Evolutionary conservation across 306 rosid species (phyloP).

Genomic region (Crataegus laevigata): DNA sequence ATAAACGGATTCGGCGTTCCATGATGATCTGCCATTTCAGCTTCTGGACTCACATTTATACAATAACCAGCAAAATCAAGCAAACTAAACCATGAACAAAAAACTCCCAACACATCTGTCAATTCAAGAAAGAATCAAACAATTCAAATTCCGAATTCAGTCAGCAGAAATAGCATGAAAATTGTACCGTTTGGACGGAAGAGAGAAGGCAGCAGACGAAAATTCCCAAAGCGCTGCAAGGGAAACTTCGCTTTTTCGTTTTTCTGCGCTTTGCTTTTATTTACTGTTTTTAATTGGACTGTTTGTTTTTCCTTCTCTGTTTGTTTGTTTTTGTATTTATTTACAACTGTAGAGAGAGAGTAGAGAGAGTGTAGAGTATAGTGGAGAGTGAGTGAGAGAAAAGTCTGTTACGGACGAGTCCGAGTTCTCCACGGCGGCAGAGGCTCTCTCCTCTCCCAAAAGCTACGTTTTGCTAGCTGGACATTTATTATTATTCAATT

Average conservation of each 20-base stretch:
- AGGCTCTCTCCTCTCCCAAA: too few relatives aligned
- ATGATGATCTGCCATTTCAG: background rate
- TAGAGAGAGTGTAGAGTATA: background rate
- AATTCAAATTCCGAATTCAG: background rate
- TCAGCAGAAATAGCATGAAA: background rate
- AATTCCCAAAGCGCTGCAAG: background rate
- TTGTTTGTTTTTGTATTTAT: slow-evolving; percentile 9
- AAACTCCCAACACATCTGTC: background rate
- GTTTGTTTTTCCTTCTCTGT: background rate
- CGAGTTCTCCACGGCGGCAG: background rate
- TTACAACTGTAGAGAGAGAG: background rate
- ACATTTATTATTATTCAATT: too few relatives aligned
- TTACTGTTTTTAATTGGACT: slow-evolving; percentile 16
- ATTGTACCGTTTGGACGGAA: slow-evolving; percentile 28
- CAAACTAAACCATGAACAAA: background rate
- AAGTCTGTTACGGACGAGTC: background rate
- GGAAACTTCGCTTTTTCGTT: slow-evolving; percentile 20
- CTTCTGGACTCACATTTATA: background rate
- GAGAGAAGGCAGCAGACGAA: background rate
- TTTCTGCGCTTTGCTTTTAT: slow-evolving; percentile 11
- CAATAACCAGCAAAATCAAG: background rate
- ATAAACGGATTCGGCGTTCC: background rate
- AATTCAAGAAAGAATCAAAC: background rate
- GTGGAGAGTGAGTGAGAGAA: background rate
- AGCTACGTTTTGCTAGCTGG: too few relatives aligned